Evolutionary conservation across 2,329 filamentous ascomycete species (phyloP).

Genomic region (Epichloe scottii): DNA sequence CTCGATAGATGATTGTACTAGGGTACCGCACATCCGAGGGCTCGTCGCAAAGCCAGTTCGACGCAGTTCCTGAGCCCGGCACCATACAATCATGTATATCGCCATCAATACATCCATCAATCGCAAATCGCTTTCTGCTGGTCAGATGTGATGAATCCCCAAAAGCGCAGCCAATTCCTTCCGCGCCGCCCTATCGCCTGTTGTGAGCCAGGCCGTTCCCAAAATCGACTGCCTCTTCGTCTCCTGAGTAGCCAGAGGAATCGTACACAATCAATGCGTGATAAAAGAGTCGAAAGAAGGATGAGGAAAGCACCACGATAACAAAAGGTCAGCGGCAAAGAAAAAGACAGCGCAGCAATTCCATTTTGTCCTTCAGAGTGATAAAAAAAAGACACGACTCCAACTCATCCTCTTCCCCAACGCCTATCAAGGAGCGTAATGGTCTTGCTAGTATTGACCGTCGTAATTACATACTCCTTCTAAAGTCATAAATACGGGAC

Average conservation of each 20-base stretch:
- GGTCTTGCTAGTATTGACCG: slow-evolving; percentile 18
- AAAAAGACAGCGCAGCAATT: slow-evolving; percentile 1
- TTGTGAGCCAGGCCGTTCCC: neutral
- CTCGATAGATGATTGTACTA: neutral
- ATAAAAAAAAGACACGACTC: slow-evolving; percentile 13
- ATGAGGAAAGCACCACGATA: neutral
- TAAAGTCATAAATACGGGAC: slow-evolving; percentile 2
- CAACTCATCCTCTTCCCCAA: slow-evolving; percentile 17
- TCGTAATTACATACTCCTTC: slow-evolving; percentile 26
- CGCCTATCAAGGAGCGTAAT: slow-evolving; percentile 27
- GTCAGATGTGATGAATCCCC: neutral
- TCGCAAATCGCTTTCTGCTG: neutral
- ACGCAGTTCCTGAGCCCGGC: neutral
- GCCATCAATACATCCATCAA: neutral
- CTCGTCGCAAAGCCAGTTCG: neutral
- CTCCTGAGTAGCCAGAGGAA: neutral
- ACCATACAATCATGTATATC: neutral
- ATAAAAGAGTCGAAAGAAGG: neutral
- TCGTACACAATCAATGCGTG: neutral
- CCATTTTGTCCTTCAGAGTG: neutral
- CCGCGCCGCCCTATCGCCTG: neutral
- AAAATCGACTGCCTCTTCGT: neutral
- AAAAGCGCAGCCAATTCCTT: neutral
- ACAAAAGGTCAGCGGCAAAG: slow-evolving; percentile 6
- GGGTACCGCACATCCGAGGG: too few species aligned